Evolutionary conservation across 208 protist species (phyloP), one percentile per base, ranked within the genome.

Genomic region (Leptomonas pyrrhocoris): DNA sequence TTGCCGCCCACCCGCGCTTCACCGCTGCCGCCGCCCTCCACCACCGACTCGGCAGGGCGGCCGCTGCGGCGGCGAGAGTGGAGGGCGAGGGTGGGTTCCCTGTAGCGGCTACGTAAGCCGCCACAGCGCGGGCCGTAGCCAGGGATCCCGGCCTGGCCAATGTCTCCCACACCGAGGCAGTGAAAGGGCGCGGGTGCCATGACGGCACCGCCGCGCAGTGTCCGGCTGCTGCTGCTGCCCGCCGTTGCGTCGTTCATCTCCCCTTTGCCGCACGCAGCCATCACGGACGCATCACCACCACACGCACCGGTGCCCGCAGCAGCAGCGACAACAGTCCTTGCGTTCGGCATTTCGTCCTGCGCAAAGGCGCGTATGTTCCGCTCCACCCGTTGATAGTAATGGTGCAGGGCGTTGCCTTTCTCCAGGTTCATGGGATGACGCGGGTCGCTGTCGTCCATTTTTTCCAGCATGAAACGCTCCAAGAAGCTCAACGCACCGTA

Each of bases 391-490:
- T 74, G 76, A 36, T 80, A 40, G 77, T 90, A 88, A 21, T 66
- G 62, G 36, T 83, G 72, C 55, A 93, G 18, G 19, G 65, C 70
- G 40, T 74, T 59, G 38, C 85, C 70, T 55, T 83, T 88, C 45
- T 84, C 75, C 15, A 87, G 76, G 70, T 91, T 90, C 68, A 92
- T 88, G 21, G 79, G 79, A 58, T 90, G 68, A 42, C 88, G 77
- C 16, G 86, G 83, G 62, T 96, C 92, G 64, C 73, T 60, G 66
- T 94, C 92, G 69, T 96, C 92, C 66, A 79, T 69, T 40, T 80
- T 81, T 34, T 94, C 80, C 45, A 96, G 77, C 55, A 93, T 77
- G 53, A 96, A 65, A 6, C 85, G 83, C 27, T 65, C 77, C 36
- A 96, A 73, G 57, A 88, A 96, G 54, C 81, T 73, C 13, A 96